A percentile compares a stretch with the other conserved stretches of the same genome.
Evolutionary conservation across 2,329 filamentous ascomycete genomes (phyloP).

Genomic region (Exophiala aquamarina): DNA sequence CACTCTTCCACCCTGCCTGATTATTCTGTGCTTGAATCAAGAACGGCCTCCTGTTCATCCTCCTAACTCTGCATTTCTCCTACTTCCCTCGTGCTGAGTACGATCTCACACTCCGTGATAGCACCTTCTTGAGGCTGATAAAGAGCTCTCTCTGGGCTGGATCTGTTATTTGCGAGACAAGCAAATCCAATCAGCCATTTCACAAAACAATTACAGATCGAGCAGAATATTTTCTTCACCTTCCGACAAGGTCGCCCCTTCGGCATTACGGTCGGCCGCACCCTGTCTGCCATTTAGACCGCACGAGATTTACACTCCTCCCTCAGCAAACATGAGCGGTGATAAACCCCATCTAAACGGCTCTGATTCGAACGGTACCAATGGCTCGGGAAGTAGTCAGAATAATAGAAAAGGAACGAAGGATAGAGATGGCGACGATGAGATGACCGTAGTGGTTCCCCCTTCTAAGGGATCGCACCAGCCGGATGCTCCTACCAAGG

Average conservation of each 20-base stretch:
- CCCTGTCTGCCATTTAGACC: not conserved
- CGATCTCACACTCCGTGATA: not conserved
- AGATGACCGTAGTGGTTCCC: constrained; percentile 80
- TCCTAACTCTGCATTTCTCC: not conserved
- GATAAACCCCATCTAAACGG: constrained; percentile 68
- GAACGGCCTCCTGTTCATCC: not conserved
- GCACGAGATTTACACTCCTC: not conserved
- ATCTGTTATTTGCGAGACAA: too few relatives aligned
- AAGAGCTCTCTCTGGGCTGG: not conserved
- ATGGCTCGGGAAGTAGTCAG: constrained; percentile 63
- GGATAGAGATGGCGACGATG: constrained; percentile 69
- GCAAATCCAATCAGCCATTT: too few relatives aligned
- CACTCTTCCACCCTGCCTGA: constrained; percentile 16
- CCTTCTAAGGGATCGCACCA: constrained; percentile 66
- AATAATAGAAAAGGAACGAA: constrained; percentile 61
- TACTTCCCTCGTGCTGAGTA: not conserved
- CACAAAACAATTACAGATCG: too few relatives aligned
- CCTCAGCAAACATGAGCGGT: constrained; percentile 59
- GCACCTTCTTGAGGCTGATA: too few relatives aligned
- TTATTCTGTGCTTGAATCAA: constrained; percentile 6
- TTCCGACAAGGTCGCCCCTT: too few relatives aligned
- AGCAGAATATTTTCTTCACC: too few relatives aligned
- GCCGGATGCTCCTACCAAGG: constrained; percentile 56
- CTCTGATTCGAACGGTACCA: constrained; percentile 67
- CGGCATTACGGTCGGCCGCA: not conserved